Evolutionary conservation across 768 basidiomycete genomes (phyloP).

Genomic region (Naganishia vaughanmartiniae): DNA sequence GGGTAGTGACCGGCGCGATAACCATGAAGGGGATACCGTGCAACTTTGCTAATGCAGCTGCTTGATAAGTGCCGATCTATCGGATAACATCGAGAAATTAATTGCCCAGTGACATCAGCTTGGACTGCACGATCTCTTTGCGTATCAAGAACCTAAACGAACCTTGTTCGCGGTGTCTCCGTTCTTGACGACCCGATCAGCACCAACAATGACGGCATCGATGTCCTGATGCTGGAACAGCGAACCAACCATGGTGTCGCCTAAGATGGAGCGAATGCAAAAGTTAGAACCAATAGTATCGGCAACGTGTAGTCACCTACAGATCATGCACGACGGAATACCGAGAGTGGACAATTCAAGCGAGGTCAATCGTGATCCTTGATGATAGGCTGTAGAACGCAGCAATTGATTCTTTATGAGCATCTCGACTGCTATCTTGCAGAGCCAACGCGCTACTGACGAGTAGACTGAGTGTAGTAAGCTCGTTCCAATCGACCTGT

Average conservation of each 20-base stretch:
- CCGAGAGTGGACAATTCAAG: conserved; percentile 79
- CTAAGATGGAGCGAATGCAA: conserved; percentile 1
- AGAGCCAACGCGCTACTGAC: background rate
- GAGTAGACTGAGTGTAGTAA: conserved; percentile 90
- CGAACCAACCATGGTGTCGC: conserved; percentile 93
- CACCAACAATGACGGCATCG: conserved; percentile 80
- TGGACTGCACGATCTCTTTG: background rate
- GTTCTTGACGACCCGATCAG: conserved; percentile 83
- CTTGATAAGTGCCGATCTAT: conserved; percentile 90
- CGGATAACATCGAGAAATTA: conserved; percentile 5
- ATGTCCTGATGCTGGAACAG: conserved; percentile 81
- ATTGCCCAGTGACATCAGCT: background rate
- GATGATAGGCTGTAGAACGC: conserved; percentile 64
- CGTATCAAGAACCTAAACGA: conserved; percentile 23
- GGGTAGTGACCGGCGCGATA: conserved; percentile 85
- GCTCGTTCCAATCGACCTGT: conserved; percentile 72
- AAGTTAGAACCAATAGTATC: too few relatives aligned
- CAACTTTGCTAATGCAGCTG: conserved; percentile 78
- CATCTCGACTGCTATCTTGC: background rate
- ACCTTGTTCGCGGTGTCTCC: conserved; percentile 98
- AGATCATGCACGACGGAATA: conserved; percentile 88
- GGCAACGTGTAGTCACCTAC: conserved; percentile 45
- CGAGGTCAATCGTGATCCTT: conserved; percentile 83
- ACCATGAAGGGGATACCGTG: conserved; percentile 89
- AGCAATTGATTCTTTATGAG: background rate